Evolutionary conservation across 768 basidiomycete species (phyloP), one percentile per base, ranked within the genome.

Genomic region (Daedalea quercina): DNA sequence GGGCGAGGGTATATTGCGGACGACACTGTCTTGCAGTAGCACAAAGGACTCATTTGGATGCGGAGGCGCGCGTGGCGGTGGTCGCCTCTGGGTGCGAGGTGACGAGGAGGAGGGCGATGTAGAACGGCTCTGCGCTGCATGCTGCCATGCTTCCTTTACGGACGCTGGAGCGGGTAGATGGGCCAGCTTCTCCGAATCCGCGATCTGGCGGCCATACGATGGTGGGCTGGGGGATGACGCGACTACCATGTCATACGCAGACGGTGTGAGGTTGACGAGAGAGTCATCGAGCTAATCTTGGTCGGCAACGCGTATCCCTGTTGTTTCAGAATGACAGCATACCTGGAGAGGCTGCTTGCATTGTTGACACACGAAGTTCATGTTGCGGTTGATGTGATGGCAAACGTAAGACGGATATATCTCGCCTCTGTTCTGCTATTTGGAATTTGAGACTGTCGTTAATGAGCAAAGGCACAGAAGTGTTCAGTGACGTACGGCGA

Each of bases 321-420:
- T 8, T 23, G 20, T 41, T 11, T 11, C 6, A 31, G 20, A 35
- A n/a, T 34, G 50, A 1, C 37, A n/a, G 44, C 68, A 54, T 66
- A 87, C 87, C 79, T 92, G 85, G 31, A 96, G 71, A 6, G 90
- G 90, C 63, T 94, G 88, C 70, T 91, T 92, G 76, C 90, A 93
- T 70, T 93, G 90, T 64, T 92, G 90, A 62, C 90, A 93, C 46
- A 87, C 76, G 60, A 75, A 76, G 52, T 59, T 71, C 76, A 78
- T 77, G 48, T 3, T 28, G 44, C 9, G 17, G 4, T 13, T 20
- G 44, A 20, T 45, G 23, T 9, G 17, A 15, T 22, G 23, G 15
- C 4, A 15, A 15, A 40, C 37, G 37, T 40, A 40, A 40, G 17
- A 15, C 37, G 37, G 37, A 15, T 40, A 40, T 40, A 40, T 40